Evolutionary conservation across 1,284 basidiomycete genomes (phyloP), one percentile per base, ranked within the genome.

Genomic region (Neotropicomus parvogracilis): DNA sequence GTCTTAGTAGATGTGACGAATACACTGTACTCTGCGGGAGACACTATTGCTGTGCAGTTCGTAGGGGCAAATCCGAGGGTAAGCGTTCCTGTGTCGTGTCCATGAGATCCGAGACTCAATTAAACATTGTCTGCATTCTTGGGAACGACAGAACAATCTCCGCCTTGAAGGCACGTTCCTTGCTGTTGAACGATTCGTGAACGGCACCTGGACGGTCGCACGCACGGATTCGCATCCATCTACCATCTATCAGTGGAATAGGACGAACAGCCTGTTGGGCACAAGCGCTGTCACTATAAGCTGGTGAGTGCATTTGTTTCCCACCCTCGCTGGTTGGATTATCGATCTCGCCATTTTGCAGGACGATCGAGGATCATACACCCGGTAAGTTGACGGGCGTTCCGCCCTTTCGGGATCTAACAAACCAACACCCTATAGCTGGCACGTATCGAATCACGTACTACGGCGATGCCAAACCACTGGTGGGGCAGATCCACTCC

Each of bases 171-270:
- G 16, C 16, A 43, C 41, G 12, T 43, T 43, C 24, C 41, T 43
- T 5, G 27, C 41, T 10, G 41, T 43, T 16, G 41, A 43, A 8
- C 41, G 24, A 24, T 12, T 43, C 17, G 7, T 26, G 16, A 32
- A 20, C 8, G 16, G 11, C 11, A 21, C 10, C 12, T 43, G 41
- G 41, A 35, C 32, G 32, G 26, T 24, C 24, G 78, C 84, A 40
- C 72, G 81, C 37, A 83, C 85, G 3, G 89, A 92, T 65, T 88
- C 87, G 12, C 88, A 91, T 64, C 85, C 86, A 26, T 89, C 86
- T 8, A 91, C 89, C 2, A 76, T 73, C 17, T 88, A 79, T 63
- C 71, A 75, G 48, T 91, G 89, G 89, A 66, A 60, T 21, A 72
- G 83, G 62, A 79, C 73, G 6, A 81, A 66, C 65, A 71, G 70